Evolutionary conservation across 805 yeast species (phyloP).

Genomic region (Ogataea allantospora): DNA sequence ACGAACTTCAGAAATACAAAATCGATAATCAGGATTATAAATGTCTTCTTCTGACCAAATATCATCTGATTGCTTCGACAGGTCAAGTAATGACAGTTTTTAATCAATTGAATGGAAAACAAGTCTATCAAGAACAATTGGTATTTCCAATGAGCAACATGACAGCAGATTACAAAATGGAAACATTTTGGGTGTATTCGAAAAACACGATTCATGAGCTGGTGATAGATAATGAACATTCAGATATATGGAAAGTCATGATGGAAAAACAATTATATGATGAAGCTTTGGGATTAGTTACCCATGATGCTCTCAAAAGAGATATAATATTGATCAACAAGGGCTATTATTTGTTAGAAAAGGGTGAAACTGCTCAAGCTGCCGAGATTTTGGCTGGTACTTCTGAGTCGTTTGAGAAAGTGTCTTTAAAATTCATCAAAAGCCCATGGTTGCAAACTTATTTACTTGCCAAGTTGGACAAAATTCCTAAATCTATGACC

Average conservation of each 20-base stretch:
- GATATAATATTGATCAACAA: constrained; percentile 53
- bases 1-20: constrained; percentile 17
- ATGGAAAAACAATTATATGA: constrained; percentile 55
- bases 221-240: constrained; percentile 62
- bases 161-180: constrained; percentile 44
- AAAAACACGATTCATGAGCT: constrained; percentile 64
- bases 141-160: constrained; percentile 35
- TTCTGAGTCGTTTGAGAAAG: constrained; percentile 64
- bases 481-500: constrained; percentile 27
- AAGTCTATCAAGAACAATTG: constrained; percentile 39
- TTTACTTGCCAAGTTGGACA: constrained; percentile 41
- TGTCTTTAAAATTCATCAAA: constrained; percentile 55
- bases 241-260: constrained; percentile 70
- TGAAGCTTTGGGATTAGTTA: constrained; percentile 53
- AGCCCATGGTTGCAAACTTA: constrained; percentile 46
- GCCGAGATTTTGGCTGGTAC: constrained; percentile 63
- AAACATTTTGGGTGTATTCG: constrained; percentile 79
- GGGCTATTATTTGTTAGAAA: constrained; percentile 47
- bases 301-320: constrained; percentile 34
- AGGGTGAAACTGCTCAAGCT: constrained; percentile 35
- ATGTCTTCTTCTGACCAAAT: constrained; percentile 48
- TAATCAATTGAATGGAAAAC: constrained; percentile 51
- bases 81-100: constrained; percentile 40
- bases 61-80: constrained; percentile 51
- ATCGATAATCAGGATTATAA: not conserved